phyloP scores from a whole-genome alignment of 352 stramenopile species.

The Phytophthora fragariaefolia region DNA sequence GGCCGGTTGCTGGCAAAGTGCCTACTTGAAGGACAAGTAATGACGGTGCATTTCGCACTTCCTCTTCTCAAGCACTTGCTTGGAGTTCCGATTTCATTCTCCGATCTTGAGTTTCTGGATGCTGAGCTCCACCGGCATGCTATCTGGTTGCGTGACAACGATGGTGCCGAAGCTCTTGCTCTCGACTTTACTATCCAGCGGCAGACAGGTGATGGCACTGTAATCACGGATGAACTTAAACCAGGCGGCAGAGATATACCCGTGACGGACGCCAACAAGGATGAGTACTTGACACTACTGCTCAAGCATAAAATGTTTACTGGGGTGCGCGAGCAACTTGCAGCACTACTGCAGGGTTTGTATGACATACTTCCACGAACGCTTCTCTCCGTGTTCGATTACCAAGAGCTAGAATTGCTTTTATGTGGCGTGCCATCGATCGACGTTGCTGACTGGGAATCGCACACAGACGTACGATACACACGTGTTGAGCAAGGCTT shows the following conservation, averaged over 20 bases:
- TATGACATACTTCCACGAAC: slow-evolving; percentile 91
- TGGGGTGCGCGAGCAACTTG: slow-evolving; percentile 90
- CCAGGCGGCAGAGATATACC: slow-evolving; percentile 88
- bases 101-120: slow-evolving; percentile 81
- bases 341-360: slow-evolving; percentile 91
- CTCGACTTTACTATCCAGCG: slow-evolving; percentile 81
- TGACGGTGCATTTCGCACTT: slow-evolving; percentile 81
- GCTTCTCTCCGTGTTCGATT: slow-evolving; percentile 92
- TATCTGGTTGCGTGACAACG: slow-evolving; percentile 72
- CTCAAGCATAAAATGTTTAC: slow-evolving; percentile 95
- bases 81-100: slow-evolving; percentile 82
- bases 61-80: slow-evolving; percentile 86
- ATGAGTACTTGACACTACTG: slow-evolving; percentile 96
- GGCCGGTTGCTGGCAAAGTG: slow-evolving; percentile 81
- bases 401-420: slow-evolving; percentile 96
- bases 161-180: slow-evolving; percentile 64
- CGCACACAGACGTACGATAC: slow-evolving; percentile 86
- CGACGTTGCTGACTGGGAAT: slow-evolving; percentile 91
- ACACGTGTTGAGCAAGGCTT: slow-evolving; percentile 66
- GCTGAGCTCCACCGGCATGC: slow-evolving; percentile 76
- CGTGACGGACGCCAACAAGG: slow-evolving; percentile 95
- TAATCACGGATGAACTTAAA: slow-evolving; percentile 91
- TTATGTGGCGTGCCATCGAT: slow-evolving; percentile 92
- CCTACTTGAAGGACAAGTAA: slow-evolving; percentile 74
- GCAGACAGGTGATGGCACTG: slow-evolving; percentile 50